Evolutionary conservation across 1,284 basidiomycete species (phyloP), one percentile per base, ranked within the genome.

Genomic region (Rhodotorula sp.): DNA sequence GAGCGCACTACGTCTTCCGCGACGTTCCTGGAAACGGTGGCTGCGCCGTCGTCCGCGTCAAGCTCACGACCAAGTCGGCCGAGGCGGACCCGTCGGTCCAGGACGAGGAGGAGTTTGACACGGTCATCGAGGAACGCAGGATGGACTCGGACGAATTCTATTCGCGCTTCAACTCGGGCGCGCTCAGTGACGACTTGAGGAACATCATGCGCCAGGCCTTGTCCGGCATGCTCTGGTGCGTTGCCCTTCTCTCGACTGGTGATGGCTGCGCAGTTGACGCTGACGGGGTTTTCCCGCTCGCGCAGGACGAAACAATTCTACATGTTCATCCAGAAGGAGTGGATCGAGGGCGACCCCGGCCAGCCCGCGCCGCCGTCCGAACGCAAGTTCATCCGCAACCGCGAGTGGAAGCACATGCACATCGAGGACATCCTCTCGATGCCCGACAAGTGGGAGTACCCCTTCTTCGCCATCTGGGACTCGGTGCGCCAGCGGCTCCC

Each of bases 201-300:
- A 94, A 94, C 81, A 91, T 99, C 78, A 96, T 94, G 92, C 85
- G 95, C 69, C 95, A 98, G 81, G 95, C 94, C n/a, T 83, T 98
- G 48, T 88, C 88, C 30, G 95, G 95, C n/a, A 98, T 99, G 95
- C 83, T 99, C 64, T 98, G 95, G 94, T 81, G 56, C 75, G 81
- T 75, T 63, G 30, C 48, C 47, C 30, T 34, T 18, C 26, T 7
- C 31, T 13, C 31, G 31, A 56, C n/a, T 28, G 55, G 20, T 9
- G 37, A 10, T 34, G 8, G 46, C 44, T 13, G 24, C 15, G 6
- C 30, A 31, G 24, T 31, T 26, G n/a, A 1, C 30, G 16, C n/a
- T 22, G 15, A 37, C 16, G 24, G 61, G 40, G 50, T 46, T 26
- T 30, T n/a, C 18, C 18, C 13, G 11, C n/a, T 8, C 9, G 15